A percentile compares a stretch with the other conserved stretches of the same genome.
Conservation (phyloP, 805 yeast species). For the Yamadazyma kitorensis region DNA sequence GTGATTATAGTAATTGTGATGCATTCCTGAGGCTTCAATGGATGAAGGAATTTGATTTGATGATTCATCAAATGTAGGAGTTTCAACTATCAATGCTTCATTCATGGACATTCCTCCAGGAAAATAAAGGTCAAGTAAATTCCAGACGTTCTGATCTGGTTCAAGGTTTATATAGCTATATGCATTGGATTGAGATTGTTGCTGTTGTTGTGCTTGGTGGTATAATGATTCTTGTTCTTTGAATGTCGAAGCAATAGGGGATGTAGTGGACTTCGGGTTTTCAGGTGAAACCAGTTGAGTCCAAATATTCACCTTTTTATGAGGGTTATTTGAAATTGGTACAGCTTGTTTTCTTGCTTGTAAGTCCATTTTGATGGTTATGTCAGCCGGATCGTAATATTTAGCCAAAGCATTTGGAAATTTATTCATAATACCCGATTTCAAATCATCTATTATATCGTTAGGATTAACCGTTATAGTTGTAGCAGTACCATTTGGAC, state of each 20-base stretch:
- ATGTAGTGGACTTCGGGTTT: conserved; percentile 7
- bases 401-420: conserved; percentile 66
- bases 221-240: conserved; percentile 6
- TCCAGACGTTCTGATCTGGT: conserved; percentile 63
- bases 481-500: conserved; percentile 59
- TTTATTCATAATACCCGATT: conserved; percentile 57
- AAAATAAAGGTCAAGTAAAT: conserved; percentile 53
- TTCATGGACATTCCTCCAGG: conserved; percentile 67
- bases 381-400: conserved; percentile 67
- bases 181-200: conserved; percentile 3
- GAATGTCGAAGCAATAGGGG: conserved; percentile 13
- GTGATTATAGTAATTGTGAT: conserved; percentile 3
- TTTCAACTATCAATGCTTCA: conserved; percentile 63
- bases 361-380: conserved; percentile 38
- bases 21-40: background rate
- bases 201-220: conserved; percentile 3
- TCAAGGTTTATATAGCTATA: conserved; percentile 30
- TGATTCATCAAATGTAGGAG: conserved; percentile 22
- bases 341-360: conserved; percentile 13
- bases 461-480: conserved; percentile 57
- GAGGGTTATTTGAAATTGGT: conserved; percentile 9
- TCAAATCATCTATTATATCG: conserved; percentile 82
- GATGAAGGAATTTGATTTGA: background rate
- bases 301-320: conserved; percentile 14
- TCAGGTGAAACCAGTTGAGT: conserved; percentile 15